A percentile compares a stretch with the other conserved stretches of the same genome.
Evolutionary conservation across 352 stramenopile species (phyloP).

Genomic region (Pythium aristosporum): DNA sequence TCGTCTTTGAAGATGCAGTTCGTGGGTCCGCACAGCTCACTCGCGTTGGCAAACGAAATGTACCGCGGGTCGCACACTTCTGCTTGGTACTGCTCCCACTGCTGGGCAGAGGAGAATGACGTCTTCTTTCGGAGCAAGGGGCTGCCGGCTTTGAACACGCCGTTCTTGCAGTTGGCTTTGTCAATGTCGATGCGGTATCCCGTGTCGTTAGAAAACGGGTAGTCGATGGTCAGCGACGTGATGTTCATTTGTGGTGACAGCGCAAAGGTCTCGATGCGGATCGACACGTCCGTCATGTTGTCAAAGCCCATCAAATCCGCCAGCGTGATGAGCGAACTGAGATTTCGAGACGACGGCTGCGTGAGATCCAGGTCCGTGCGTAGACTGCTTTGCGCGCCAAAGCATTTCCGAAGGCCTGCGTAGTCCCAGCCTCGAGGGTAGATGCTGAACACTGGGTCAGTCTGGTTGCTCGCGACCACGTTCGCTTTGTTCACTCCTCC

Average conservation of each 20-base stretch:
- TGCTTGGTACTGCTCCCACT: conserved; percentile 3
- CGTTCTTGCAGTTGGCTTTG: not conserved
- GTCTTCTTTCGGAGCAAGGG: conserved; percentile 26
- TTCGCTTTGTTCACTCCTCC: no score
- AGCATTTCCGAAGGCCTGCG: conserved; percentile 28
- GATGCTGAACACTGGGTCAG: conserved; percentile 1
- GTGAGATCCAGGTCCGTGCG: not conserved
- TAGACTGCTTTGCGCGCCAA: conserved; percentile 13
- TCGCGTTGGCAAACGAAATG: conserved; percentile 6
- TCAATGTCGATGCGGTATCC: conserved; percentile 27
- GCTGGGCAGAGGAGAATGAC: not conserved
- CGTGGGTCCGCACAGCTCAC: not conserved
- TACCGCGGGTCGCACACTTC: conserved; percentile 11
- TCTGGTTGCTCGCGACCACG: not conserved
- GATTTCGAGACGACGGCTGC: not conserved
- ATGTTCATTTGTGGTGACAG: conserved; percentile 35
- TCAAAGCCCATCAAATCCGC: not conserved
- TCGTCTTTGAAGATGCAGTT: conserved; percentile 23
- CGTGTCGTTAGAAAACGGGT: conserved; percentile 24
- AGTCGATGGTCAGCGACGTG: conserved; percentile 35
- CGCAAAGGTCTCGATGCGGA: conserved; percentile 32
- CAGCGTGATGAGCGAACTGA: not conserved
- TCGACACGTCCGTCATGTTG: conserved; percentile 15
- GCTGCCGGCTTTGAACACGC: not conserved
- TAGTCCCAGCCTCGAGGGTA: conserved; percentile 7